These are phyloP conservation scores for Corniculantispora saksenae DNA, from an alignment of 2,329 filamentous ascomycete species.

Conservation along the genomic window DNA sequence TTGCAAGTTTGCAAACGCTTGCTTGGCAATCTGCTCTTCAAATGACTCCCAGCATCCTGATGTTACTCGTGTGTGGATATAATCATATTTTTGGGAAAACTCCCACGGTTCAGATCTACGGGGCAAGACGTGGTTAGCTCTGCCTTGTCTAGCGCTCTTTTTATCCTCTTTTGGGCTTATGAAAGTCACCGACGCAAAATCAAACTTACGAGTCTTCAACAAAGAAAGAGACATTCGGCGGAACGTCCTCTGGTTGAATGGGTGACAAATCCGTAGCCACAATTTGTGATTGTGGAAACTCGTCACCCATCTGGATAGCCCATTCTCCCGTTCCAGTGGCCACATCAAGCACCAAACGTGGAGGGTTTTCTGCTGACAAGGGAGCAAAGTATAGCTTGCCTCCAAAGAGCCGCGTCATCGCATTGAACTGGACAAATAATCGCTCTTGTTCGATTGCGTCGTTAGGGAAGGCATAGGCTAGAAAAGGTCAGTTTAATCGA, in stretches of 20 bases:
- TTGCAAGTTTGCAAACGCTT: conserved; percentile 49
- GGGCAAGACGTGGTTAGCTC: too few species aligned
- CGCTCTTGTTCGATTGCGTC: conserved; percentile 45
- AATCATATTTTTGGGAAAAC: conserved; percentile 56
- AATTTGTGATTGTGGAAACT: conserved; percentile 59
- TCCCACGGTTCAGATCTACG: conserved; percentile 50
- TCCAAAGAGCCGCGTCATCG: conserved; percentile 40
- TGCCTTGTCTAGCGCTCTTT: too few species aligned
- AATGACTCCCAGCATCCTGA: conserved; percentile 52
- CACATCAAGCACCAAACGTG: conserved; percentile 42
- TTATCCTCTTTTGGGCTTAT: too few species aligned
- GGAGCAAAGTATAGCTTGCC: conserved; percentile 46
- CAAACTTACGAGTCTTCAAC: conserved; percentile 62
- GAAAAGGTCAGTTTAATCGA: neutral
- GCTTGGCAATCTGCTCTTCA: conserved; percentile 50
- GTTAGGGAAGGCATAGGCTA: conserved; percentile 50
- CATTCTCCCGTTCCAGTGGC: conserved; percentile 55
- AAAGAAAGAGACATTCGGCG: conserved; percentile 72
- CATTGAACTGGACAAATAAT: conserved; percentile 41
- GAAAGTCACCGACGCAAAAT: neutral
- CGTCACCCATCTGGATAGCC: conserved; percentile 67
- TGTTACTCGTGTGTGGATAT: conserved; percentile 54
- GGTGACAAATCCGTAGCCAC: conserved; percentile 68
- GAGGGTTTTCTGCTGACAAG: conserved; percentile 36
- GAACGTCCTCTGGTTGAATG: conserved; percentile 65